Base-by-base conservation (phyloP, 495 filamentous ascomycete genomes). In the Chlorociboria aeruginascens region DNA sequence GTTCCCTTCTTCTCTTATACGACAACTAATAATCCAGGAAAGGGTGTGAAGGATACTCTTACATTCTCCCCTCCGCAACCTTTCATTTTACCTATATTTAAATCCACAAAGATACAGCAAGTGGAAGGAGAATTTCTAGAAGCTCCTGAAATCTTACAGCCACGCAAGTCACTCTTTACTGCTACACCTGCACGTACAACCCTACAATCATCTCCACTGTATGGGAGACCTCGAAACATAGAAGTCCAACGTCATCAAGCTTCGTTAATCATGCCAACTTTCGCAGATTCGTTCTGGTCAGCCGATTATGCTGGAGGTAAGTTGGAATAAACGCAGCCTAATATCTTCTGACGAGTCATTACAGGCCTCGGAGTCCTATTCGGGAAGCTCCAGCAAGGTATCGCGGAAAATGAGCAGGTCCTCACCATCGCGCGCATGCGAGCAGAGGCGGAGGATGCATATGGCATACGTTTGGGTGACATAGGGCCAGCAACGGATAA, bases 381-480 rank as follows among this genome's bases (percentile, higher is more conserved):
- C 59, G 83, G 78, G 59, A 99, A 99, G 69, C 81, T 99, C 39
- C 89, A 96, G 66, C 92, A 99, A 62, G 93, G 92, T 45, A 81
- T 88, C 36, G 76, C 88, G 59, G 93, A 97, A 66, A 94, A 99
- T 60, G 85, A 87, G 65, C 92, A 99, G 65, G 72, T 99, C 40
- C 65, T 97, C 41, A 87, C 81, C 14, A 77, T 99, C 56, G 89
- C 92, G 25, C 84, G 85, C 32, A 78, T 97, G 85, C 86, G 92
- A 66, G 92, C 92, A 53, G 92, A 97, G 59, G 88, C 92, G 32
- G 92, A 99, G 60, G 92, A 97, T 36, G 55, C 79, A 29, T 99
- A 97, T 66, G 84, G 89, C 17, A 69, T 79, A 52, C 81, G 77
- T 53, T 72, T 99, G 41, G 83, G 73, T 47, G 83, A 89, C 7